Evolutionary conservation across 306 rosid species (phyloP).

Genomic region (Casuarina glauca): DNA sequence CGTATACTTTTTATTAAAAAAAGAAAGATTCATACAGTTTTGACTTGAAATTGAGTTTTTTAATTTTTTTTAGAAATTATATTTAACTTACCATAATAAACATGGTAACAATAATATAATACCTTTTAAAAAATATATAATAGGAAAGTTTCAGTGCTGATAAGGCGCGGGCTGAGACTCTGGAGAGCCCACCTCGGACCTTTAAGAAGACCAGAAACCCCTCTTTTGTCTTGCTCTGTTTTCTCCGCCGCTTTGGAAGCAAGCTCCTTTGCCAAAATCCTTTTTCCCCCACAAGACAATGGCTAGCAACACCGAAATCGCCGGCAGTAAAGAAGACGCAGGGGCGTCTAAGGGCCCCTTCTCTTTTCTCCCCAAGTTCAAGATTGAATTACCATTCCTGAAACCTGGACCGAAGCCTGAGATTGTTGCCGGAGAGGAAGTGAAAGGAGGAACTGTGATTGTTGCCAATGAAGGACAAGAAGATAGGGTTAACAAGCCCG

Average conservation of each 20-base stretch:
- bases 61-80: too few relatives aligned
- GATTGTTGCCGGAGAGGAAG: slow-evolving; percentile 8
- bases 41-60: too few relatives aligned
- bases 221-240: slow-evolving; percentile 7
- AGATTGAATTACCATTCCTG: slow-evolving; percentile 56
- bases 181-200: neutral
- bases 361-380: slow-evolving; percentile 52
- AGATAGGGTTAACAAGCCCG: slow-evolving; percentile 28
- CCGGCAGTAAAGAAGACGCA: slow-evolving; percentile 23
- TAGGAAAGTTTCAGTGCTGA: neutral
- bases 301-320: slow-evolving; percentile 47
- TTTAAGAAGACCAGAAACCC: neutral
- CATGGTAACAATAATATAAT: too few relatives aligned
- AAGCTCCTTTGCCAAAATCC: neutral
- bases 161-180: neutral
- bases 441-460: neutral
- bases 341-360: slow-evolving; percentile 27
- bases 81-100: too few relatives aligned
- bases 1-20: too few relatives aligned
- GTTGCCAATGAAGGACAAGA: slow-evolving; percentile 20
- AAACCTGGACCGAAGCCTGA: slow-evolving; percentile 27
- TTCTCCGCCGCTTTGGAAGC: slow-evolving; percentile 31
- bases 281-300: slow-evolving; percentile 28
- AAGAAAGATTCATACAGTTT: too few relatives aligned
- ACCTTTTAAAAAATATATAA: too few relatives aligned